Conservation (phyloP, 495 filamentous ascomycete genomes). For the Aspergillus cristatus region DNA sequence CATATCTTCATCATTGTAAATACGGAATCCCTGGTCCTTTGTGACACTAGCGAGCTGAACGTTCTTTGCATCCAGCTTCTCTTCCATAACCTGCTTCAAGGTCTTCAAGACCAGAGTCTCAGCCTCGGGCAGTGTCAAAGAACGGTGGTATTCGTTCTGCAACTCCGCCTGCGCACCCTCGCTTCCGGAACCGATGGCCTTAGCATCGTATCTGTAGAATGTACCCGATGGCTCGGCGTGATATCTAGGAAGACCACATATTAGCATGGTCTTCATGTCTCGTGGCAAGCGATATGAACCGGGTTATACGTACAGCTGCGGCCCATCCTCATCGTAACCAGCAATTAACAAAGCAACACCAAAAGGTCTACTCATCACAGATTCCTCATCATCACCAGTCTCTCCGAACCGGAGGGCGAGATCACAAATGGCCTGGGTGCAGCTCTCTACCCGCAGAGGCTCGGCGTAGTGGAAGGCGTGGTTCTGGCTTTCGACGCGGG, state of each 20-base stretch:
- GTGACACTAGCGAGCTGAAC: constrained; percentile 97
- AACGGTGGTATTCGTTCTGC: constrained; percentile 98
- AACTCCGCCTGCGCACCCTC: constrained; percentile 96
- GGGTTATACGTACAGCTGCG: constrained; percentile 57
- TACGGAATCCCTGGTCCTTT: constrained; percentile 93
- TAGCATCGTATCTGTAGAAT: constrained; percentile 98
- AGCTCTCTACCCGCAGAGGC: constrained; percentile 86
- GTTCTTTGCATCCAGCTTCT: constrained; percentile 97
- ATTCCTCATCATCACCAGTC: constrained; percentile 95
- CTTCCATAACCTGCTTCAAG: constrained; percentile 99
- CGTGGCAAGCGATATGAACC: too few relatives aligned
- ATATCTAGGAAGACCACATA: constrained; percentile 49
- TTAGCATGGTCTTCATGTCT: too few relatives aligned
- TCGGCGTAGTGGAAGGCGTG: constrained; percentile 97
- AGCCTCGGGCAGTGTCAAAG: constrained; percentile 84
- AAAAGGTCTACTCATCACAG: constrained; percentile 94
- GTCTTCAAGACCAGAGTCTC: constrained; percentile 96
- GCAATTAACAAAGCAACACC: constrained; percentile 95
- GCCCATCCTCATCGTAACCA: constrained; percentile 94
- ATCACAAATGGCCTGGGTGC: constrained; percentile 97
- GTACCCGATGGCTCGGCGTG: constrained; percentile 96
- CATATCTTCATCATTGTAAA: constrained; percentile 98
- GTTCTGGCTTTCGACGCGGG: constrained; percentile 92
- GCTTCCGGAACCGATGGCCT: constrained; percentile 92
- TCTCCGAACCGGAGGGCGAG: constrained; percentile 93